Evolutionary conservation across 2,329 filamentous ascomycete genomes (phyloP), one percentile per base, ranked within the genome.

Genomic region (Shiraia bambusicola): DNA sequence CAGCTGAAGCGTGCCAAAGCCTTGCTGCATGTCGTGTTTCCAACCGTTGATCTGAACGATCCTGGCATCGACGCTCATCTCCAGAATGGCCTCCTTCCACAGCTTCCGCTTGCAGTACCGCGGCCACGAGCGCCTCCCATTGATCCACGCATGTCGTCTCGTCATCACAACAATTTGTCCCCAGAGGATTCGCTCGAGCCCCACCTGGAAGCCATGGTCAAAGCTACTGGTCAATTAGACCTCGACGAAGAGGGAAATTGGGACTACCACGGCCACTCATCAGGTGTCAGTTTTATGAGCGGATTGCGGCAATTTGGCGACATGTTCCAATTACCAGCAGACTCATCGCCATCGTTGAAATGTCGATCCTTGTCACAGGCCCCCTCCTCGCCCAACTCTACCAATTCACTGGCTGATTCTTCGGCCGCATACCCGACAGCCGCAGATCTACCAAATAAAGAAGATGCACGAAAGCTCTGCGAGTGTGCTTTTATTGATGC

Each of bases 181-280:
- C n/a, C n/a, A n/a, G 66, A 63, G 34, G 61, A 67, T 8, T 58
- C 69, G 35, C 69, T 73, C 32, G 77, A 78, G 22, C 78, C 84
- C 81, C 81, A 92, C 51, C 75, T 98, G 17, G 84, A 92, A 62
- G 95, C 91, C 19, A 97, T 98, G 92, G 90, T 97, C 43, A 87
- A 92, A 63, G 88, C 88, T 29, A 89, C 92, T 2, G 93, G 92
- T 26, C 87, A 91, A 63, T 77, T 98, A 13, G 92, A 97, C 59
- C 77, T 97, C 25, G 90, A 95, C 58, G 92, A 97, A 55, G 83
- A 84, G 57, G 92, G 92, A 29, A 83, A 93, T 56, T 95, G 90
- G 83, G 91, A 97, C 68, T 98, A 95, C 59, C 89, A 95, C 62
- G 93, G 93, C 34, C 87, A 88, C 50, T 96, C 92, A 0, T 97